phyloP scores from a whole-genome alignment of 1,284 basidiomycete species.

The Cryptococcus jaspeensis region DNA sequence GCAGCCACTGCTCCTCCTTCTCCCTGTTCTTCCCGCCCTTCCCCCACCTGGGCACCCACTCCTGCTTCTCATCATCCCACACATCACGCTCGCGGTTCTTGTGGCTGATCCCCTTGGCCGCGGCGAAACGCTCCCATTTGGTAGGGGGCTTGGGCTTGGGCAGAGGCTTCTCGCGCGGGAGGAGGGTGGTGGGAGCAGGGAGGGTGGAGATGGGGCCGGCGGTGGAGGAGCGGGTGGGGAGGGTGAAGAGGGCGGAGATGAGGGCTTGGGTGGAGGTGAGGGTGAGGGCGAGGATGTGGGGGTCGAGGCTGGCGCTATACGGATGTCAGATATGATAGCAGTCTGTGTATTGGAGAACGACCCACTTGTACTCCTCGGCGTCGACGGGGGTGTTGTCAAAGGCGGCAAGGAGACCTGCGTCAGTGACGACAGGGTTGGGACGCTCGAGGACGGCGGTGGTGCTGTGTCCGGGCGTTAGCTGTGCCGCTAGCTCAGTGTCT shows the following conservation, averaged over 20 bases:
- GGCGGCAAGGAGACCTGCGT: constrained; percentile 77
- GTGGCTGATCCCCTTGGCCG: constrained; percentile 88
- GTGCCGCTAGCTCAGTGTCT: too few species aligned
- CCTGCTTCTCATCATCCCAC: constrained; percentile 93
- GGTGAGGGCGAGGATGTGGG: constrained; percentile 74
- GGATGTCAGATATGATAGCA: neutral
- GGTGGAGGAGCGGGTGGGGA: constrained; percentile 73
- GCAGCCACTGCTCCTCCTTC: constrained; percentile 85
- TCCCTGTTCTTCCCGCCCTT: constrained; percentile 87
- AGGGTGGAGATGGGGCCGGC: constrained; percentile 84
- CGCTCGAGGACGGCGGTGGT: constrained; percentile 62
- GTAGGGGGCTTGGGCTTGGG: constrained; percentile 90
- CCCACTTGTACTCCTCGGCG: constrained; percentile 71
- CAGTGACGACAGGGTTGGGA: constrained; percentile 75
- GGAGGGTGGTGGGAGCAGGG: constrained; percentile 68
- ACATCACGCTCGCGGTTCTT: constrained; percentile 75
- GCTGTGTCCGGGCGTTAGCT: constrained; percentile 21
- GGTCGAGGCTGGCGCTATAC: constrained; percentile 69
- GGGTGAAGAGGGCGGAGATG: constrained; percentile 73
- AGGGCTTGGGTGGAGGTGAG: constrained; percentile 84
- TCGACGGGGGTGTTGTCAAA: constrained; percentile 87
- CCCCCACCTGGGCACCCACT: constrained; percentile 93
- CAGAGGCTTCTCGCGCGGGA: constrained; percentile 88
- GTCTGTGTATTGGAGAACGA: constrained; percentile 7
- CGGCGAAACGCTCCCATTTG: constrained; percentile 96